Evolutionary conservation across 495 filamentous ascomycete genomes (phyloP).

Genomic region (Recurvomyces mirabilis): DNA sequence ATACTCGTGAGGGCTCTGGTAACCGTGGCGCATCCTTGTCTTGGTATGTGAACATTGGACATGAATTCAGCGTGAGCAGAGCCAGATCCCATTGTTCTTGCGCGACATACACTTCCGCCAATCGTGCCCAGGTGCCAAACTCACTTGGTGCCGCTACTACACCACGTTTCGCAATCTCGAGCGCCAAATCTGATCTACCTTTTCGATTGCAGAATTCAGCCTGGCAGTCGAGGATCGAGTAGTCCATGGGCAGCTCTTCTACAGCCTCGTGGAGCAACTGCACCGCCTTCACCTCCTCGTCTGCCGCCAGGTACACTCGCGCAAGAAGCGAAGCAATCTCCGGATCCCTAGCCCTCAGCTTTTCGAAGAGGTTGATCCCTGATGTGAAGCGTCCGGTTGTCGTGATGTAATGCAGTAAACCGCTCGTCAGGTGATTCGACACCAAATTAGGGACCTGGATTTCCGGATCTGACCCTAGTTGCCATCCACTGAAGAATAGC

Average conservation of each 20-base stretch:
- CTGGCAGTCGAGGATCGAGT: conserved; percentile 84
- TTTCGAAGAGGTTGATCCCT: conserved; percentile 96
- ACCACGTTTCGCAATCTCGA: conserved; percentile 86
- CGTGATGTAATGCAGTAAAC: conserved; percentile 90
- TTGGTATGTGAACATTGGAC: conserved; percentile 99
- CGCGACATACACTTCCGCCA: conserved; percentile 84
- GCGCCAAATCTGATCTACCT: conserved; percentile 70
- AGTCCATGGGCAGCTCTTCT: conserved; percentile 89
- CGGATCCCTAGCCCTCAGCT: conserved; percentile 76
- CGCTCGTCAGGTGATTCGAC: conserved; percentile 87
- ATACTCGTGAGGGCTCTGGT: conserved; percentile 77
- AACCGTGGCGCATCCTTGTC: conserved; percentile 92
- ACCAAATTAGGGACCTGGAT: conserved; percentile 96
- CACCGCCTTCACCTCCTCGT: conserved; percentile 92
- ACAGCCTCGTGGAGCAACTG: conserved; percentile 77
- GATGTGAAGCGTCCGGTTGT: conserved; percentile 92
- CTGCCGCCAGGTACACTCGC: conserved; percentile 77
- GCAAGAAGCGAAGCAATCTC: conserved; percentile 90
- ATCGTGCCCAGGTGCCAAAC: conserved; percentile 89
- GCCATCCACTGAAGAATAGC: conserved; percentile 90
- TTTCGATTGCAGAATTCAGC: conserved; percentile 87
- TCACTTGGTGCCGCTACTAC: conserved; percentile 92
- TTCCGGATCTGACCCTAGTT: conserved; percentile 90
- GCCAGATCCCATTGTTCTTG: conserved; percentile 91
- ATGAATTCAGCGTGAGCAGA: conserved; percentile 92